A percentile compares a stretch with the other conserved stretches of the same genome.
Evolutionary conservation across 1,284 basidiomycete genomes (phyloP).

Genomic region (Athelia psychrophila): DNA sequence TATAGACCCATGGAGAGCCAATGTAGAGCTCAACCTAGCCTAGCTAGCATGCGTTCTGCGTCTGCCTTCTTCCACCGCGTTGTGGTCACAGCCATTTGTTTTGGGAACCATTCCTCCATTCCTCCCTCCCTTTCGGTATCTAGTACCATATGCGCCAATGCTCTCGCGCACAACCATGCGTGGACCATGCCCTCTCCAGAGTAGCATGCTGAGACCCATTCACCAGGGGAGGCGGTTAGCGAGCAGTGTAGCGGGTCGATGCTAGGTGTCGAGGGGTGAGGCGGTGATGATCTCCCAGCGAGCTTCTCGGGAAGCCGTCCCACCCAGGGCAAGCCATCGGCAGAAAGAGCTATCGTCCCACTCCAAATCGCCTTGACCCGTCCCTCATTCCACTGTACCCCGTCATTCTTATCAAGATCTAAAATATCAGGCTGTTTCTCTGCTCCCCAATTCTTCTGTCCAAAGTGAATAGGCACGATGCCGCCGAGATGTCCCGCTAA

Average conservation of each 20-base stretch:
- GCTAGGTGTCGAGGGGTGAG: conserved; percentile 8
- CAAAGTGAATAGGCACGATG: conserved; percentile 48
- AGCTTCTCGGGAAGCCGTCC: conserved; percentile 43
- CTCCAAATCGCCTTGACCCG: conserved; percentile 54
- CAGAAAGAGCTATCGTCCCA: conserved; percentile 55
- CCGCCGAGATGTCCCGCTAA: conserved; percentile 44
- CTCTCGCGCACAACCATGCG: conserved; percentile 58
- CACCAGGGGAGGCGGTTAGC: conserved; percentile 26
- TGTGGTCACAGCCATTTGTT: conserved; percentile 46
- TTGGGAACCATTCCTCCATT: conserved; percentile 44
- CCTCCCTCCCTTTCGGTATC: conserved; percentile 29
- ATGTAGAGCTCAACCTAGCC: background rate
- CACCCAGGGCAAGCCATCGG: conserved; percentile 54
- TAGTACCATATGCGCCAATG: conserved; percentile 55
- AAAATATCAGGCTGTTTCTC: conserved; percentile 13
- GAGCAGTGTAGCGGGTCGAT: background rate
- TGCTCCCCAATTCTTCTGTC: conserved; percentile 32
- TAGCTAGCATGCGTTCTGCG: conserved; percentile 16
- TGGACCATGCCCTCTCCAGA: conserved; percentile 68
- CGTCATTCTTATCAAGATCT: conserved; percentile 6
- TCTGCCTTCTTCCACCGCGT: conserved; percentile 40
- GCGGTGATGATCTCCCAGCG: conserved; percentile 26
- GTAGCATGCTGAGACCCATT: conserved; percentile 59
- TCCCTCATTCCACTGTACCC: conserved; percentile 27
- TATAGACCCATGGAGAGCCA: too few species aligned